Conservation (phyloP, 768 basidiomycete species). For the Trametes sanguinea region DNA sequence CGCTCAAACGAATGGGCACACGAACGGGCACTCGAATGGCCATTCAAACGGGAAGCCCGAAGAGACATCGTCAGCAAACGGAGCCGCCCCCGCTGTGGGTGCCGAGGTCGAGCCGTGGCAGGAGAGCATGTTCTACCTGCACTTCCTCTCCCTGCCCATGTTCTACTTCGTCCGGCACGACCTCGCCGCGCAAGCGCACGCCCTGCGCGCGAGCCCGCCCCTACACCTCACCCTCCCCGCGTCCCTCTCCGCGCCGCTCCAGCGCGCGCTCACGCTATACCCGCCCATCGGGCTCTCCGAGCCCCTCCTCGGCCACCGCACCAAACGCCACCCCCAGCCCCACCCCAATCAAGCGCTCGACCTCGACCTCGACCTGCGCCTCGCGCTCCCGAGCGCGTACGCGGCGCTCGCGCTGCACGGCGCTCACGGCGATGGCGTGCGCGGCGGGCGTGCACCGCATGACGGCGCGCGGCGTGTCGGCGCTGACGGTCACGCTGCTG, state of each 20-base stretch:
- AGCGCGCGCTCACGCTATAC: constrained; percentile 25
- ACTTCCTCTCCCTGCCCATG: constrained; percentile 78
- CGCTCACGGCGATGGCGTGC: constrained; percentile 82
- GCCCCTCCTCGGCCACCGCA: background rate
- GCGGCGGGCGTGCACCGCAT: constrained; percentile 86
- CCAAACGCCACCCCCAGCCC: constrained; percentile 23
- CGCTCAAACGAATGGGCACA: background rate
- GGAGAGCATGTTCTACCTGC: constrained; percentile 91
- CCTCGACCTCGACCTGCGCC: constrained; percentile 23
- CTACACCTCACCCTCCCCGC: constrained; percentile 22
- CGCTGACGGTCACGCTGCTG: constrained; percentile 77
- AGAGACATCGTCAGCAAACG: background rate
- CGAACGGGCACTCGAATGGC: background rate
- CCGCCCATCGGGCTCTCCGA: constrained; percentile 10
- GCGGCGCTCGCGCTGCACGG: constrained; percentile 72
- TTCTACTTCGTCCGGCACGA: constrained; percentile 62
- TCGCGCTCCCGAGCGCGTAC: constrained; percentile 57
- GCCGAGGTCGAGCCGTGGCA: constrained; percentile 55
- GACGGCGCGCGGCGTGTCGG: constrained; percentile 65
- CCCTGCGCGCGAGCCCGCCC: constrained; percentile 44
- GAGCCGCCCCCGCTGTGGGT: too few species aligned
- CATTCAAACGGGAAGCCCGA: background rate
- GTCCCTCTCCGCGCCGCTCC: constrained; percentile 33
- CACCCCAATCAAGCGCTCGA: constrained; percentile 16
- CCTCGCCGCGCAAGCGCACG: constrained; percentile 48